phyloP scores from a whole-genome alignment of 768 basidiomycete species.

The Hemileccinum impolitum region DNA sequence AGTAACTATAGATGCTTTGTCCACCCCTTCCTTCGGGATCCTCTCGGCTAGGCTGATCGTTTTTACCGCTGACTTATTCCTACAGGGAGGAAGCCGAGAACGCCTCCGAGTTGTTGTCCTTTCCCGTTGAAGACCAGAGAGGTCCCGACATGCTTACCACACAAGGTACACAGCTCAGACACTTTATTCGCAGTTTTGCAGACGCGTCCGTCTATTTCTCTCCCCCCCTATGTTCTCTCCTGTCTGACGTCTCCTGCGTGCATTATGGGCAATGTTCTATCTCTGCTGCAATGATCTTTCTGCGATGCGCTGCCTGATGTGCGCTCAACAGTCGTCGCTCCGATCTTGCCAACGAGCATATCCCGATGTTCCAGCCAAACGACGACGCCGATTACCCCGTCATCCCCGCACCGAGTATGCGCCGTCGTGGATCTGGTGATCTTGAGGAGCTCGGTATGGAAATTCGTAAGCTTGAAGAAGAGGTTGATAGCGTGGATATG shows the following conservation, averaged over 20 bases:
- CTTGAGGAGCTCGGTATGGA: conserved; percentile 57
- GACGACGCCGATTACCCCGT: conserved; percentile 35
- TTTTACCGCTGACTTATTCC: not conserved
- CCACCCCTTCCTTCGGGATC: not conserved
- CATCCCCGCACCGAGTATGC: conserved; percentile 65
- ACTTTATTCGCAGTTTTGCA: conserved; percentile 66
- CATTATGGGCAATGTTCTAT: not conserved
- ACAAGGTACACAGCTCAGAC: conserved; percentile 54
- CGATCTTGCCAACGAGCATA: conserved; percentile 71
- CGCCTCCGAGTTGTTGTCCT: conserved; percentile 57
- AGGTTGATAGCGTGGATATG: conserved; percentile 30
- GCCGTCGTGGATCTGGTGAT: conserved; percentile 38
- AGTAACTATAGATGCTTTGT: not conserved
- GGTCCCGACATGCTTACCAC: conserved; percentile 60
- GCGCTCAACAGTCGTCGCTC: conserved; percentile 53
- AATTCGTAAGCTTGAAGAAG: conserved; percentile 61
- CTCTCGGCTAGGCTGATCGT: not conserved
- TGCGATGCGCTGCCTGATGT: not conserved
- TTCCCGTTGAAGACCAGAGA: conserved; percentile 35
- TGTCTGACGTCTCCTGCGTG: not conserved
- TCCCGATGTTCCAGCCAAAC: conserved; percentile 52
- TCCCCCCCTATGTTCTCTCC: not conserved
- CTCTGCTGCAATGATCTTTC: not conserved
- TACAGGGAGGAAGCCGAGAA: conserved; percentile 76
- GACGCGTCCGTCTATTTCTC: conserved; percentile 57